Percentiles rank a stretch among this genome's conserved stretches.
Evolutionary conservation across 2,329 filamentous ascomycete genomes (phyloP).

Genomic region (Aspergillus tanneri): DNA sequence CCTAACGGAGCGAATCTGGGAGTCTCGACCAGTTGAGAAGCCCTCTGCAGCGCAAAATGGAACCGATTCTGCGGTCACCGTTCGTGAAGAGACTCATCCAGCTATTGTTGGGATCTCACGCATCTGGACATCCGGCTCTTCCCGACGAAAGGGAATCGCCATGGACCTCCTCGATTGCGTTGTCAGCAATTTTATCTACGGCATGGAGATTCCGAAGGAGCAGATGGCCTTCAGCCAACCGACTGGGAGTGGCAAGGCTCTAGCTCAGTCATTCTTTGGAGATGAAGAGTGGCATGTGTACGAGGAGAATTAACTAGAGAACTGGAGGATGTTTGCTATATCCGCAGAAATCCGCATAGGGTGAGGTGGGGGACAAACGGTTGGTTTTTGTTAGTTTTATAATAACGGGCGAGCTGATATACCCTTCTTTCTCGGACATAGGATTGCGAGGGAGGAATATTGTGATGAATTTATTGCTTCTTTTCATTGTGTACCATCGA

Average conservation of each 20-base stretch:
- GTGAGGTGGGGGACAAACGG: not conserved
- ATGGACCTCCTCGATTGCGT: conserved; percentile 57
- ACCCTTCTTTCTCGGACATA: conserved; percentile 24
- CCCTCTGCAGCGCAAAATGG: conserved; percentile 17
- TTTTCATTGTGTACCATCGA: conserved; percentile 18
- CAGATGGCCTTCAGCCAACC: conserved; percentile 65
- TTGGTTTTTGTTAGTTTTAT: conserved; percentile 15
- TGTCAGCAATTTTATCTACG: conserved; percentile 56
- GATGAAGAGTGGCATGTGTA: conserved; percentile 62
- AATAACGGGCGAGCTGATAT: conserved; percentile 25
- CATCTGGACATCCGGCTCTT: conserved; percentile 62
- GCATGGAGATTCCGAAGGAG: conserved; percentile 54
- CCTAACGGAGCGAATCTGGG: conserved; percentile 60
- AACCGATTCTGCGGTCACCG: conserved; percentile 46
- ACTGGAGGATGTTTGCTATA: conserved; percentile 2
- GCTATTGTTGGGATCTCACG: conserved; percentile 63
- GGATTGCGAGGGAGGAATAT: conserved; percentile 17
- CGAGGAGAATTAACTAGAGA: conserved; percentile 41
- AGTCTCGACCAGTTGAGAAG: conserved; percentile 53
- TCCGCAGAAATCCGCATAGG: not conserved
- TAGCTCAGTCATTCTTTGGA: conserved; percentile 61
- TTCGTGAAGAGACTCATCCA: conserved; percentile 43
- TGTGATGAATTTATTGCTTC: conserved; percentile 22
- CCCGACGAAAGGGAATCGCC: conserved; percentile 59
- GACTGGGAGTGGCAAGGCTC: conserved; percentile 59